phyloP scores from a whole-genome alignment of 495 filamentous ascomycete genomes.

The Penicillium angulare region DNA sequence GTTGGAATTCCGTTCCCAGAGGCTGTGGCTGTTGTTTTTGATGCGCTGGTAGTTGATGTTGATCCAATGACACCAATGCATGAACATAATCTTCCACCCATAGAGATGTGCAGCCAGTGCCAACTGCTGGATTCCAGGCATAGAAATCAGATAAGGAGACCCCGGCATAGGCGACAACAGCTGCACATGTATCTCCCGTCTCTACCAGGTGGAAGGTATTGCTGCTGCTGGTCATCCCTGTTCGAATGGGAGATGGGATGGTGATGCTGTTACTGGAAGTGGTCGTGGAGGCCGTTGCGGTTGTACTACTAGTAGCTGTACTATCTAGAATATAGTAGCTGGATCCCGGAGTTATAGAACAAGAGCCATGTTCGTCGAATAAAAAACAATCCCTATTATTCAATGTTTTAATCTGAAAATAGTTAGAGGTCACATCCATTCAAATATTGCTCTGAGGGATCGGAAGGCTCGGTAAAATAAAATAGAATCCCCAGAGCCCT shows the following conservation, averaged over 20 bases:
- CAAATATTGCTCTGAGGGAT: too few relatives aligned
- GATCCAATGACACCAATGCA: not conserved
- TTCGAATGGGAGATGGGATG: not conserved
- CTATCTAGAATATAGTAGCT: too few relatives aligned
- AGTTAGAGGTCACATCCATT: too few relatives aligned
- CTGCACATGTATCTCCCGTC: not conserved
- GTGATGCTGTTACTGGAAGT: not conserved
- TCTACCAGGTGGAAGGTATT: conserved; percentile 1
- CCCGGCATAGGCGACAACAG: not conserved
- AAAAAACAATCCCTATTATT: too few relatives aligned
- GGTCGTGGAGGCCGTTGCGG: too few relatives aligned
- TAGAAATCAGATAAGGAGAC: not conserved
- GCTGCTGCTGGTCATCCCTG: conserved; percentile 1
- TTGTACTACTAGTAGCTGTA: too few relatives aligned
- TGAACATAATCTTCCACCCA: not conserved
- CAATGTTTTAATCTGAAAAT: too few relatives aligned
- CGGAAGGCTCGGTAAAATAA: too few relatives aligned
- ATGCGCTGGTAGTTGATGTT: not conserved
- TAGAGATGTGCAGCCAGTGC: not conserved
- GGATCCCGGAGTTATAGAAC: too few relatives aligned
- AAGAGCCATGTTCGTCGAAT: too few relatives aligned
- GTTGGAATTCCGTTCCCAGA: not conserved
- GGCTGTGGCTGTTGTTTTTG: not conserved
- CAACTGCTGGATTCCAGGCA: not conserved
- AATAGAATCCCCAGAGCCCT: too few relatives aligned